Conservation (phyloP, 2,329 filamentous ascomycete genomes). For the Xylaria sp. region DNA sequence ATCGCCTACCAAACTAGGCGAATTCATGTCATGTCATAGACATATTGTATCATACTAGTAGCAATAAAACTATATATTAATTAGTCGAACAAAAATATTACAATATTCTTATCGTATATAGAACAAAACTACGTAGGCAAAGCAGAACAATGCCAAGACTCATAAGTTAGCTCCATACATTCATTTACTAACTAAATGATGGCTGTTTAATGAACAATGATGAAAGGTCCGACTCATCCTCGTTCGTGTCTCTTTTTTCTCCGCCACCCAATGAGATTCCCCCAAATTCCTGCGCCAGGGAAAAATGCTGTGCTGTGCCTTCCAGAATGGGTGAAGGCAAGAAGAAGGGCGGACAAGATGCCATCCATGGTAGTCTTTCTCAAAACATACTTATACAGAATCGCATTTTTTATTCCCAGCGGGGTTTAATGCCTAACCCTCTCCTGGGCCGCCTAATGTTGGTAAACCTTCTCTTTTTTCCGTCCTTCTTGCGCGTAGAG, state of each 20-base stretch:
- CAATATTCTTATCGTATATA: neutral
- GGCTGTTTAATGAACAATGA: conserved; percentile 14
- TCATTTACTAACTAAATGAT: conserved; percentile 14
- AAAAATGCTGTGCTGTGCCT: neutral
- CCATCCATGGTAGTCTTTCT: conserved; percentile 3
- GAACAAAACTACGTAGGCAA: neutral
- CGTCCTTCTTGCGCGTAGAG: conserved; percentile 1
- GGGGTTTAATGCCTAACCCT: conserved; percentile 5
- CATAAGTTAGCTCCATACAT: conserved; percentile 10
- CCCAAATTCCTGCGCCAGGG: conserved; percentile 10
- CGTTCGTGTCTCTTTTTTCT: conserved; percentile 9
- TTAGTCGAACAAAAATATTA: too few species aligned
- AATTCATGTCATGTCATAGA: neutral
- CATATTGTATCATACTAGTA: too few species aligned
- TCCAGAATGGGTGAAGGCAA: conserved; percentile 1
- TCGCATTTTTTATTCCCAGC: neutral
- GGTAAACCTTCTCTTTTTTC: neutral
- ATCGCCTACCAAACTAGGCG: neutral
- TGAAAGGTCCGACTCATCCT: conserved; percentile 1
- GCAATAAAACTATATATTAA: too few species aligned
- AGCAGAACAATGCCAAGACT: neutral
- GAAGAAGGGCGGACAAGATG: conserved; percentile 3
- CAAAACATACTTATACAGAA: conserved; percentile 13
- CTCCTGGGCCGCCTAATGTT: neutral
- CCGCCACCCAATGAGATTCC: neutral